Evolutionary conservation across 2,329 filamentous ascomycete genomes (phyloP).

Genomic region (Aspergillus aculeatinus): DNA sequence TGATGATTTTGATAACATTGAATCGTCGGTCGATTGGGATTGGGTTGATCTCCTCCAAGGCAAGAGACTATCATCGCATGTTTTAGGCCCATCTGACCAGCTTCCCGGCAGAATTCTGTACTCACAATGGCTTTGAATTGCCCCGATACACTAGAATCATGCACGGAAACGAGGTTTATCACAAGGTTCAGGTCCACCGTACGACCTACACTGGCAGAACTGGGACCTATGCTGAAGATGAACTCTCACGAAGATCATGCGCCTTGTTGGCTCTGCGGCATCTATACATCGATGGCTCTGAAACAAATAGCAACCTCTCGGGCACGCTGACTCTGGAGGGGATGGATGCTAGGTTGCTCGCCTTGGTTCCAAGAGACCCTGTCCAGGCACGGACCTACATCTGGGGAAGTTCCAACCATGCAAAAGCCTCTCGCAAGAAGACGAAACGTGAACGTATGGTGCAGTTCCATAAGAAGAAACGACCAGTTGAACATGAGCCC

Average conservation of each 20-base stretch:
- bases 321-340: constrained; percentile 8
- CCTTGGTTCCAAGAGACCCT: constrained; percentile 2
- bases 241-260: constrained; percentile 28
- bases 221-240: constrained; percentile 22
- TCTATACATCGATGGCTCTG: constrained; percentile 17
- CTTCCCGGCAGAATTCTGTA: constrained; percentile 24
- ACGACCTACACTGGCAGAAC: constrained; percentile 20
- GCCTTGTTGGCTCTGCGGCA: constrained; percentile 30
- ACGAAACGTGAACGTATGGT: too few relatives aligned
- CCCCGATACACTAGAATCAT: constrained; percentile 27
- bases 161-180: constrained; percentile 25
- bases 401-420: not conserved
- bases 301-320: not conserved
- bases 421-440: not conserved
- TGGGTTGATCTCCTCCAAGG: constrained; percentile 32
- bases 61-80: constrained; percentile 14
- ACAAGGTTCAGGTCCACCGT: constrained; percentile 26
- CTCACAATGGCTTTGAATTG: constrained; percentile 14
- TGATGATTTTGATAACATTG: constrained; percentile 22
- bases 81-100: not conserved
- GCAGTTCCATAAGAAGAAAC: not conserved
- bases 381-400: not conserved
- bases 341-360: not conserved
- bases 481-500: not conserved
- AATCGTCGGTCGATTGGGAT: constrained; percentile 22